These are phyloP conservation scores for Rhodamnia argentea DNA, from an alignment of 345 rosid species.

Conservation along the genomic window DNA sequence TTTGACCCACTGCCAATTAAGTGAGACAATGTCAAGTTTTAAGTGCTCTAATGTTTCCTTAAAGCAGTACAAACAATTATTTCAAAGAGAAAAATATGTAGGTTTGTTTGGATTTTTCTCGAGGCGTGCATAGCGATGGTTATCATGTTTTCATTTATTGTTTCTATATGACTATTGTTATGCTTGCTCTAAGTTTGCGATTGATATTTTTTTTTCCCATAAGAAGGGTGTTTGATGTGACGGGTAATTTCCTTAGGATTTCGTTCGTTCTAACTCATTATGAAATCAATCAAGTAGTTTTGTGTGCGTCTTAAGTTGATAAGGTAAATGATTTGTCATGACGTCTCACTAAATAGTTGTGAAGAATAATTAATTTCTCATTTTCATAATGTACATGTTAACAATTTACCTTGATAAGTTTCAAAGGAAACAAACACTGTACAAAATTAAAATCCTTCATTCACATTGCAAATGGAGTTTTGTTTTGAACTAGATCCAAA, in stretches of 20 bases:
- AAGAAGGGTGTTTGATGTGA: accelerated
- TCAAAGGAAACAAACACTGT: neutral
- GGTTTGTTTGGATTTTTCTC: neutral
- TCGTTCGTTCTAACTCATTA: neutral
- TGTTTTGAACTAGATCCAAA: neutral
- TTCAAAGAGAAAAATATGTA: neutral
- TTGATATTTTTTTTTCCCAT: neutral
- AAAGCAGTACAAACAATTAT: neutral
- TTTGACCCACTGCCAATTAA: neutral
- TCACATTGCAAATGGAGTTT: neutral
- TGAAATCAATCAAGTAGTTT: neutral
- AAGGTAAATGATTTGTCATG: neutral
- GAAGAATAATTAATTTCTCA: neutral
- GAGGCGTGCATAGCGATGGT: neutral
- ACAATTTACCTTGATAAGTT: neutral
- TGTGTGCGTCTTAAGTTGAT: neutral
- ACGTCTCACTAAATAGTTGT: neutral
- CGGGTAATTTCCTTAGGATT: neutral
- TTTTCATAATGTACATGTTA: neutral
- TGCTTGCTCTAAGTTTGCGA: neutral
- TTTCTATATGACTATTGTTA: neutral
- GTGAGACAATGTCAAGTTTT: neutral
- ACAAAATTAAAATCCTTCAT: neutral
- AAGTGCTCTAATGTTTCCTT: neutral
- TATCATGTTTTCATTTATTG: neutral